A percentile compares a stretch with the other conserved stretches of the same genome.
Evolutionary conservation across 768 basidiomycete species (phyloP).

Genomic region (Suillus alpinus): DNA sequence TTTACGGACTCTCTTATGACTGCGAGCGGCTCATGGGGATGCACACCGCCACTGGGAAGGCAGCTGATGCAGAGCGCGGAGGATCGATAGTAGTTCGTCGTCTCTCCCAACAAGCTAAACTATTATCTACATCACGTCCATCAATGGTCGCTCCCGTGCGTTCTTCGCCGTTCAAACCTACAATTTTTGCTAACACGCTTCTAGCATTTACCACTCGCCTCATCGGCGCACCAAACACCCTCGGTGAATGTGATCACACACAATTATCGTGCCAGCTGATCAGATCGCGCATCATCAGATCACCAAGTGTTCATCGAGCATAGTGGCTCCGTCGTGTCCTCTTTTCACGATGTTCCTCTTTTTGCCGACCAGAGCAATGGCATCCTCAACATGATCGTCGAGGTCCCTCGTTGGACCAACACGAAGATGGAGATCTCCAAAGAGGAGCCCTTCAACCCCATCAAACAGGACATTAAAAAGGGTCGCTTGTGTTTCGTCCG

Average conservation of each 20-base stretch:
- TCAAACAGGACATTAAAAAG: slow-evolving; percentile 99
- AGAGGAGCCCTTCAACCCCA: slow-evolving; percentile 98
- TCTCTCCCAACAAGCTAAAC: slow-evolving; percentile 61
- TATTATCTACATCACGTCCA: slow-evolving; percentile 40
- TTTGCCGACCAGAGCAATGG: slow-evolving; percentile 94
- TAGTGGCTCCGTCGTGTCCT: slow-evolving; percentile 76
- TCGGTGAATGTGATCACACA: slow-evolving; percentile 57
- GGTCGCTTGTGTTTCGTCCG: slow-evolving; percentile 94
- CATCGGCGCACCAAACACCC: slow-evolving; percentile 88
- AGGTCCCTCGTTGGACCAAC: slow-evolving; percentile 99
- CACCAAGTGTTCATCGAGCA: slow-evolving; percentile 95
- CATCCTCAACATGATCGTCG: slow-evolving; percentile 98
- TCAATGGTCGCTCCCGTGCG: slow-evolving; percentile 39
- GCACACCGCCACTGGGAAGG: no score
- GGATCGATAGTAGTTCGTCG: slow-evolving; percentile 30
- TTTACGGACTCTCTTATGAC: no score
- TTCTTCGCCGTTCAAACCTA: slow-evolving; percentile 8
- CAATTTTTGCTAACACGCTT: slow-evolving; percentile 8
- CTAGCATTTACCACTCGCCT: slow-evolving; percentile 72
- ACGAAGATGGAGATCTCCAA: slow-evolving; percentile 99
- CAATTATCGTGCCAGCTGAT: slow-evolving; percentile 16
- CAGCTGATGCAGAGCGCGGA: no score
- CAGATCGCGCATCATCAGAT: slow-evolving; percentile 50
- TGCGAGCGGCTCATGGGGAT: no score
- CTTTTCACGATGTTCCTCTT: slow-evolving; percentile 97